A percentile compares a stretch with the other conserved stretches of the same genome.
phyloP scores from a whole-genome alignment of 2,329 filamentous ascomycete species.

The Fusarium zealandicum region DNA sequence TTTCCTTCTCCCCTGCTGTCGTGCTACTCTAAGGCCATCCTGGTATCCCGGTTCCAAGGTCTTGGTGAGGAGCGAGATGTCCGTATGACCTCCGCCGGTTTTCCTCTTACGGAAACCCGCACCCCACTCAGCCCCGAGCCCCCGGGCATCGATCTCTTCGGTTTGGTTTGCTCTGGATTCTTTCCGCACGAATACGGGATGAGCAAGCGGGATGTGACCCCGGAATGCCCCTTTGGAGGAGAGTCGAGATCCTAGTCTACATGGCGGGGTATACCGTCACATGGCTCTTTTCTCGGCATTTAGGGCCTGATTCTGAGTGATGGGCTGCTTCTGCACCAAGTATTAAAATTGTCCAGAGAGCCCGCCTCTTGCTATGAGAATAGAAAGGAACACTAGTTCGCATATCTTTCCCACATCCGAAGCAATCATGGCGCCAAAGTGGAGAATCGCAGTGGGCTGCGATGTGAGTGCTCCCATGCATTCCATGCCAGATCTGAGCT shows the following conservation, averaged over 20 bases:
- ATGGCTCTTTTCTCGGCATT: background rate
- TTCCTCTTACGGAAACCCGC: constrained; percentile 34
- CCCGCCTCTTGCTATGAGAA: background rate
- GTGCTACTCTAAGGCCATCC: constrained; percentile 2
- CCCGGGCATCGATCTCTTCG: background rate
- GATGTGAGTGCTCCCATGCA: constrained; percentile 52
- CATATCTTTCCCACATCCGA: constrained; percentile 15
- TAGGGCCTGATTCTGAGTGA: background rate
- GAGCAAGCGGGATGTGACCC: background rate
- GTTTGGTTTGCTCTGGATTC: background rate
- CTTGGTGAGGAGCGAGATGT: background rate
- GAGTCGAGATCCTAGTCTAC: background rate
- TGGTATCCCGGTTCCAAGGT: constrained; percentile 6
- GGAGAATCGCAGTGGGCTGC: constrained; percentile 62
- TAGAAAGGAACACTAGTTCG: background rate
- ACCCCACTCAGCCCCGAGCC: background rate
- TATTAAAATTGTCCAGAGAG: constrained; percentile 8
- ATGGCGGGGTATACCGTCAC: constrained; percentile 5
- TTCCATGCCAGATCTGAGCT: background rate
- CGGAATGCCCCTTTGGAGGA: constrained; percentile 21
- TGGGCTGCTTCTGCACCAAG: background rate
- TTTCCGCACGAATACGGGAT: background rate
- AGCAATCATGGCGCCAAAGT: constrained; percentile 54
- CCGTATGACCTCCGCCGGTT: constrained; percentile 21
- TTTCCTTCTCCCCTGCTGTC: background rate